Evolutionary conservation across 805 yeast genomes (phyloP), one percentile per base, ranked within the genome.

Genomic region (Candida ascalaphidarum): DNA sequence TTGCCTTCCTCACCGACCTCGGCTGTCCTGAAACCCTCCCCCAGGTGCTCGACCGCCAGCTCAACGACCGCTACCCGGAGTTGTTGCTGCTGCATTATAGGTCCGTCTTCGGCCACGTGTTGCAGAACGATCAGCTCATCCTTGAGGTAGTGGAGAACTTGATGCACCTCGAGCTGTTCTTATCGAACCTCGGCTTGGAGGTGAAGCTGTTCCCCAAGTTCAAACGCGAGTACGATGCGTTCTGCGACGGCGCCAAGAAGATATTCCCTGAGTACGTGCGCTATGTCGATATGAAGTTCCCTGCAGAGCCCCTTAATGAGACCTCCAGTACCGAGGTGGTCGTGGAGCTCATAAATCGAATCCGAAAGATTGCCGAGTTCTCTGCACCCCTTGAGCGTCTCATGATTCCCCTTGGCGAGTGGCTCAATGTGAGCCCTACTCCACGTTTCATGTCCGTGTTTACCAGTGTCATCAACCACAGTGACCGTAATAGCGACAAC

Each of bases 221-320:
- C 20, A 29, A 32, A 15, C 31, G 28, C 13, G 31, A 38, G 17
- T 42, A 47, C 36, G 27, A 35, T 13, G 22, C 29, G 16, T 48
- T 52, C 15, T 31, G 49, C 5, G 27, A 35, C 14, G 37, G 41
- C 19, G 42, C 54, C 11, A 54, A 50, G 23, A 36, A 46, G 5
- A 54, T 77, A n/a, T 75, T 81, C 43, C 50, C 52, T 29, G 82
- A 75, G 30, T 64, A 74, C 27, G 61, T 84, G 32, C 55, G 55
- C 25, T 68, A 64, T 34, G 74, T 82, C 17, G 95, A 84, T 36
- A 71, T 68, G 40, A 81, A 82, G 29, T 72, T 84, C 25, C 68
- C 81, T 23, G n/a, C n/a, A n/a, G n/a, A n/a, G n/a, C n/a, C n/a
- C n/a, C n/a, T n/a, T n/a, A n/a, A n/a, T n/a, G n/a, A n/a, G n/a